Base-by-base conservation (phyloP, 208 protist species). In the Trypanosoma boissoni region DNA sequence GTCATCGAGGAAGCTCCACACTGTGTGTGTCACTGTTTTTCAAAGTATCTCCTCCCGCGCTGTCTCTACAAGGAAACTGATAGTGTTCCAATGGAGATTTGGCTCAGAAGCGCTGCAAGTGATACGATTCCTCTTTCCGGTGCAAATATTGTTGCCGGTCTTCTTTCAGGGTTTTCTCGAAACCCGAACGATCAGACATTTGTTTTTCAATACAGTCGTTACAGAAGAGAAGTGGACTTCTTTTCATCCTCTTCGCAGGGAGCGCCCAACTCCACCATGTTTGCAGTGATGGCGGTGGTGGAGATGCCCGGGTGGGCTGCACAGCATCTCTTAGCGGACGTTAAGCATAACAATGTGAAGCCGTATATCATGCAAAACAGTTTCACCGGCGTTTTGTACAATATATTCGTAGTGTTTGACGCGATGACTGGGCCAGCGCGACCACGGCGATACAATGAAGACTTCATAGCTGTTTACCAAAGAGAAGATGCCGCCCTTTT, bases 11-110 rank as follows among this genome's bases (percentile, higher is more conserved):
- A 58, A n/a, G 16, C 12, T 7, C 53, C 59, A 29, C 32, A 54
- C 26, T 71, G 71, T 52, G 32, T 23, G 39, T 83, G 76, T 45
- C 24, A 64, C 0, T 83, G 76, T 39, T 69, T 72, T 56, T 28
- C 23, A 12, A 56, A 60, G 9, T 79, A 79, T 51, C 57, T 83
- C 41, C 71, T 68, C 12, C 76, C 76, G 0, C n/a, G 68, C 16
- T 83, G 76, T 54, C 72, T 79, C 12, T 83, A 83, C 72, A 72
- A 18, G 9, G 53, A 61, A 29, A 53, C 32, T 5, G 60, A 67
- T 12, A 26, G 37, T 1, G 68, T 71, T 3, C 16, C 39, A 9
- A 54, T 83, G 53, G 49, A 71, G 21, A 20, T 72, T 3, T 72
- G 68, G 62, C 50, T 77, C 28, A 58, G 58, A 14, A 7, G 10